Evolutionary conservation across 2,329 filamentous ascomycete species (phyloP), one percentile per base, ranked within the genome.

Genomic region (Coniella vitis): DNA sequence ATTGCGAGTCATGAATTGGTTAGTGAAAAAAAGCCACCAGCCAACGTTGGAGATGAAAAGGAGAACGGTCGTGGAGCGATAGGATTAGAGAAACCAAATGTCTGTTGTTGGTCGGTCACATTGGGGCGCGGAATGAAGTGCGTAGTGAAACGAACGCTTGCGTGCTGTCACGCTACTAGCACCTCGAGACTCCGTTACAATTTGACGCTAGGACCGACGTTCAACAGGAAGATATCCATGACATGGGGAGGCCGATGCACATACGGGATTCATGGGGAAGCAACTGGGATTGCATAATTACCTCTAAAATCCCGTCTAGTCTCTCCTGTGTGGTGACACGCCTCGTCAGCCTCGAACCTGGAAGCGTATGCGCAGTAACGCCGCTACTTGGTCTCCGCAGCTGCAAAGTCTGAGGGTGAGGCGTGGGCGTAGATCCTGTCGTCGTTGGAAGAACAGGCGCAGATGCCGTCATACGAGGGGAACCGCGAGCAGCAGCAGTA

Each of bases 231-330:
- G 10, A 10, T 5, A 5, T 5, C 5, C 25, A 29, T 29, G 25
- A 29, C 25, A 29, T 29, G 25, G 5, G 25, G 10, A 10, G 25
- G 25, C 25, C 19, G 29, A 37, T 31, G 14, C 20, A 21, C 8
- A 20, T 16, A 39, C 13, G 4, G 16, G 38, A 16, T n/a, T 12
- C 12, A 19, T n/a, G 8, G 20, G 38, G 3, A 29, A 34, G n/a
- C 16, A 38, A 38, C 5, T 19, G 16, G 21, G 35, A 45, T 36
- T 38, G 10, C 25, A 10, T n/a, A 29, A 58, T 58, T 45, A 65
- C 64, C 60, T 65, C 57, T 16, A 67, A 56, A 38, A 67, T 66
- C 10, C 57, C 57, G 46, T 61, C 55, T 38, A 67, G 57, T 10
- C 63, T 59, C 22, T 63, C 61, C 45, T 61, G 59, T 7, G 61